Conservation (phyloP, 2,329 filamentous ascomycete species). For the Leptographium radiaticola region DNA sequence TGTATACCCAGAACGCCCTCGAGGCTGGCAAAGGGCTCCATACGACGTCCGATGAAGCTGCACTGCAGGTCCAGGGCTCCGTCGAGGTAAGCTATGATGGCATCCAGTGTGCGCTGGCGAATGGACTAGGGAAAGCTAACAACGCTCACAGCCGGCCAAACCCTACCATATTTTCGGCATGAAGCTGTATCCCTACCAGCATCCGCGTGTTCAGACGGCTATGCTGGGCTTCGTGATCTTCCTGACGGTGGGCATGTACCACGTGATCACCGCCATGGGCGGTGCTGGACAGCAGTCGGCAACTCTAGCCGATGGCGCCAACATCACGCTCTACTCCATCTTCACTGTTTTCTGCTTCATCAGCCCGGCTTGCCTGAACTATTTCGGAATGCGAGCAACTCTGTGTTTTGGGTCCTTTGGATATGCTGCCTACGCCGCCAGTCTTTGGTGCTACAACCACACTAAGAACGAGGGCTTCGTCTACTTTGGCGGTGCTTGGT, state of each 20-base stretch:
- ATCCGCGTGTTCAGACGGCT: neutral
- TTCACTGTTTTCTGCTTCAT: constrained; percentile 44
- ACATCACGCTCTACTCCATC: constrained; percentile 31
- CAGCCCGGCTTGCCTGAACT: too few relatives aligned
- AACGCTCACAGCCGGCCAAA: neutral
- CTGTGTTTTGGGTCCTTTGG: constrained; percentile 31
- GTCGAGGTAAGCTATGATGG: neutral
- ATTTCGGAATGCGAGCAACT: too few relatives aligned
- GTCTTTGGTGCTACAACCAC: constrained; percentile 55
- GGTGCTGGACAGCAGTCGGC: constrained; percentile 1
- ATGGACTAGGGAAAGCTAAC: neutral
- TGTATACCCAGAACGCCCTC: neutral
- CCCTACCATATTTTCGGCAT: neutral
- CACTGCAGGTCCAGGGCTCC: neutral
- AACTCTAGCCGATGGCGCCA: constrained; percentile 7
- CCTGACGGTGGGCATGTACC: neutral
- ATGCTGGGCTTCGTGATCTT: constrained; percentile 1
- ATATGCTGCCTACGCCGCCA: constrained; percentile 57
- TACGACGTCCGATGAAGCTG: neutral
- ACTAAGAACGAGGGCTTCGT: constrained; percentile 51
- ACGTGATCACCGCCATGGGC: neutral
- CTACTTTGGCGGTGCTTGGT: constrained; percentile 47
- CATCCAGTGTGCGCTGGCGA: neutral
- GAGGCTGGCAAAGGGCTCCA: neutral
- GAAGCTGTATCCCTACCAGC: neutral